These are phyloP conservation scores for Pestalotiopsis sp. DNA, from an alignment of 2,329 filamentous ascomycete species.

Conservation along the genomic window DNA sequence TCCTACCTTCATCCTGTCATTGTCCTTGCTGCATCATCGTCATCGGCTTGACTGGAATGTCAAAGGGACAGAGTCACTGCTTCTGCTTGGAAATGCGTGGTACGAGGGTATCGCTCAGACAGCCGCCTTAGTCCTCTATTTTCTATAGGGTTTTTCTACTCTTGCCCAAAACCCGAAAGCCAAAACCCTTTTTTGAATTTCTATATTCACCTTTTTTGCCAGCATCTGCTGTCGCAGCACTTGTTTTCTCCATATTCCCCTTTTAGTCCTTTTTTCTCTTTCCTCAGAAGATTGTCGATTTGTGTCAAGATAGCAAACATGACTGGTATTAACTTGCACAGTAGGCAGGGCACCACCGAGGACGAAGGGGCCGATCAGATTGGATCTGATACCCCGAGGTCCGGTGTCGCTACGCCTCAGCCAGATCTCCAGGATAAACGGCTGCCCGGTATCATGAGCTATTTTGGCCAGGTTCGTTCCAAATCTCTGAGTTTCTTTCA, in stretches of 20 bases:
- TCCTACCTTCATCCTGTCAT: background rate
- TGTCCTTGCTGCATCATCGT: slow-evolving; percentile 5
- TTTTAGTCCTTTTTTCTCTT: background rate
- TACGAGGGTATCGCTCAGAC: slow-evolving; percentile 15
- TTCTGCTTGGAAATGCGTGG: slow-evolving; percentile 17
- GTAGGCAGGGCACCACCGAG: slow-evolving; percentile 60
- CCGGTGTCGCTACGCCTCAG: slow-evolving; percentile 88
- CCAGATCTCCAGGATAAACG: slow-evolving; percentile 94
- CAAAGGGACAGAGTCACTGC: slow-evolving; percentile 14
- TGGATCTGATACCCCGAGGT: slow-evolving; percentile 84
- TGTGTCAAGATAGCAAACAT: slow-evolving; percentile 26
- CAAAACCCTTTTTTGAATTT: background rate
- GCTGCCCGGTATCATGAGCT: slow-evolving; percentile 93
- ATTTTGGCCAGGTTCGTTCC: slow-evolving; percentile 99
- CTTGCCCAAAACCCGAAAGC: background rate
- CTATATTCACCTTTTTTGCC: slow-evolving; percentile 18
- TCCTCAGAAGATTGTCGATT: background rate
- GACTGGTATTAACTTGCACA: slow-evolving; percentile 52
- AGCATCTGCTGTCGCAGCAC: slow-evolving; percentile 15
- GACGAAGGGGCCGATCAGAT: slow-evolving; percentile 77
- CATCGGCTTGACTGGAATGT: slow-evolving; percentile 13
- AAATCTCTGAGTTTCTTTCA: slow-evolving; percentile 62
- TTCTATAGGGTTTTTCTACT: background rate
- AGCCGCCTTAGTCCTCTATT: slow-evolving; percentile 15
- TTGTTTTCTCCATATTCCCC: slow-evolving; percentile 6